Base-by-base conservation (phyloP, 257 asterid species). In the Fraxinus anomala region DNA sequence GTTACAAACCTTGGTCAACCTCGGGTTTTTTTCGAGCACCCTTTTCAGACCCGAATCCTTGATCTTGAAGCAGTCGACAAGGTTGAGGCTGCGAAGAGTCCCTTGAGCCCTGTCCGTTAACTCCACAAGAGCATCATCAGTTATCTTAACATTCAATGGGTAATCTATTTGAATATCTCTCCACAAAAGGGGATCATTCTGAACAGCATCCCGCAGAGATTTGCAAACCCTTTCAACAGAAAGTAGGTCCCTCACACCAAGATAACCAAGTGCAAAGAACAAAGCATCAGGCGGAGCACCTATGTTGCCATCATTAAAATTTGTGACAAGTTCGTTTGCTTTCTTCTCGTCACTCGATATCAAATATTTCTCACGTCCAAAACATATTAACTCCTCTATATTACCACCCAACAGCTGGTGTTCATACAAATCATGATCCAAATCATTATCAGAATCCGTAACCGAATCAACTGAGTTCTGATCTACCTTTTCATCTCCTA, bases 71-170 rank as follows among this genome's bases (percentile, higher is more conserved):
- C 97, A 92, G 34, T 76, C 79, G 11, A 80, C 77, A 30, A 94
- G 90, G 83, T 85, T 88, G 84, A 94, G 86, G 83, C 88, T 76
- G 77, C 69, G 75, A 79, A 94, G 97, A 68, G 66, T 80, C 59
- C 98, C 97, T 76, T 83, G 89, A 73, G 97, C 96, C 84, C 96
- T 88, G 31, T 87, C 70, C 3, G 92, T 87, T 79, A 94, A 83
- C 77, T 74, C 73, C 63, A 89, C 33, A 85, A 94, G 97, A 82
- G 79, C 76, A 73, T 86, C 90, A 84, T 94, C 85, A 1, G 85
- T 88, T 68, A 94, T 82, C 74, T 80, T 83, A 51, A 30, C 11
- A 79, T 84, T 73, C 83, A 87, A 79, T 2, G 89, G 87, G 81
- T 34, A 70, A 51, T 83, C 88, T 73, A 92, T 84, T 68, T 75